These are phyloP conservation scores for Pleurotus ostreatus DNA, from an alignment of 768 basidiomycete genomes.

Conservation along the genomic window DNA sequence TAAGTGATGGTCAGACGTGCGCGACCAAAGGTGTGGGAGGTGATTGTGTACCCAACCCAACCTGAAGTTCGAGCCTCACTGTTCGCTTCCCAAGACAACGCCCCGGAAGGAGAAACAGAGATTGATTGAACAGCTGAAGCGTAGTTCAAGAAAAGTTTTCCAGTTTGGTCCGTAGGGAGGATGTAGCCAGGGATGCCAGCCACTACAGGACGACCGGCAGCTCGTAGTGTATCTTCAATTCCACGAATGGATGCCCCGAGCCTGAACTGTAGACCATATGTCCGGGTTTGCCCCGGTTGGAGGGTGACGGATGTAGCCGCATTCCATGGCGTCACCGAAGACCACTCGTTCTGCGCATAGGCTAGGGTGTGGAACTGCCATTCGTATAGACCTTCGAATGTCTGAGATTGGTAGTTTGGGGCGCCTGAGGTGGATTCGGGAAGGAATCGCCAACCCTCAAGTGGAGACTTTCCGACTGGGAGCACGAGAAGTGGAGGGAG, in stretches of 20 bases:
- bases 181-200: slow-evolving; percentile 53
- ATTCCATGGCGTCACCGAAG: slow-evolving; percentile 48
- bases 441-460: slow-evolving; percentile 59
- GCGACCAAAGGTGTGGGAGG: slow-evolving; percentile 40
- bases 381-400: slow-evolving; percentile 56
- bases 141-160: slow-evolving; percentile 49
- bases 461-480: slow-evolving; percentile 41
- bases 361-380: slow-evolving; percentile 59
- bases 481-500: slow-evolving; percentile 47
- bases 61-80: slow-evolving; percentile 34
- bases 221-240: slow-evolving; percentile 41
- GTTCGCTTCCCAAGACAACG: slow-evolving; percentile 41
- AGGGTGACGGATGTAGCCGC: slow-evolving; percentile 44
- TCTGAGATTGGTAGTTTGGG: slow-evolving; percentile 54
- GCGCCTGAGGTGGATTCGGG: slow-evolving; percentile 41
- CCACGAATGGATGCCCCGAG: slow-evolving; percentile 45
- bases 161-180: slow-evolving; percentile 42
- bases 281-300: slow-evolving; percentile 42
- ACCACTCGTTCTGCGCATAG: slow-evolving; percentile 55
- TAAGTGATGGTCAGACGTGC: slow-evolving; percentile 47
- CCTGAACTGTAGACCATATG: slow-evolving; percentile 50
- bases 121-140: slow-evolving; percentile 36
- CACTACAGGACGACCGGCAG: slow-evolving; percentile 41
- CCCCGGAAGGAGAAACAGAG: slow-evolving; percentile 40
- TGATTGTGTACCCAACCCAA: slow-evolving; percentile 48